Conservation (phyloP, 2,329 filamentous ascomycete species). For the Paradendryphiella salina region DNA sequence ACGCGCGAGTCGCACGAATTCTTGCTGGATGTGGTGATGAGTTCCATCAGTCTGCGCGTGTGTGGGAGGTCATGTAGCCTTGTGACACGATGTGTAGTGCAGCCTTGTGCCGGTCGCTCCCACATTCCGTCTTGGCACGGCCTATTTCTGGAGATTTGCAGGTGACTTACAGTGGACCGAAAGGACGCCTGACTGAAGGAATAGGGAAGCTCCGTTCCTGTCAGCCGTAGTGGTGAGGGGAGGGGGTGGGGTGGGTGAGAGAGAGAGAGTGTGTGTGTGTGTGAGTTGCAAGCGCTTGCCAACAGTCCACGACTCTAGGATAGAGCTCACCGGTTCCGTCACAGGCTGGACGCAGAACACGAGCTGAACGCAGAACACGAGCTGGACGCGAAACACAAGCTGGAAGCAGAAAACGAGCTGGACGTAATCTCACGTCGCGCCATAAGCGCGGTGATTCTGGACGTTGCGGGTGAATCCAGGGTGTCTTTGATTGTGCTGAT, state of each 20-base stretch:
- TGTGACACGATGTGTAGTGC: too few relatives aligned
- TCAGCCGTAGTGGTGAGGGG: neutral
- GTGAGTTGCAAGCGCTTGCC: slow-evolving; percentile 7
- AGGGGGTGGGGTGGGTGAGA: too few relatives aligned
- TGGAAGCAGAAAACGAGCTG: slow-evolving; percentile 21
- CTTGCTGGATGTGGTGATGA: too few relatives aligned
- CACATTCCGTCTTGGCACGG: too few relatives aligned
- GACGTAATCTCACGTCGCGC: too few relatives aligned
- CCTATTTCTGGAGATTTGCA: slow-evolving; percentile 18
- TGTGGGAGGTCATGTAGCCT: neutral
- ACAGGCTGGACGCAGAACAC: slow-evolving; percentile 18
- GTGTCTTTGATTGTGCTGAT: slow-evolving; percentile 6
- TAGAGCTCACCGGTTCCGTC: slow-evolving; percentile 13
- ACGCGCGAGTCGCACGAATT: too few relatives aligned
- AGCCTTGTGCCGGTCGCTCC: neutral
- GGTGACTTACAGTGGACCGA: slow-evolving; percentile 2
- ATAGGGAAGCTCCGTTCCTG: slow-evolving; percentile 2
- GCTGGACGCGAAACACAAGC: slow-evolving; percentile 11
- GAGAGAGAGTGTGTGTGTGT: too few relatives aligned
- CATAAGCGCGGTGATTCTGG: neutral
- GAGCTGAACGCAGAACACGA: slow-evolving; percentile 20
- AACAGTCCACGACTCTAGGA: neutral
- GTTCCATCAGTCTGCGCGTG: neutral
- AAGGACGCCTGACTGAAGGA: slow-evolving; percentile 12
- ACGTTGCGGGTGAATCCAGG: slow-evolving; percentile 6